Evolutionary conservation across 352 stramenopile species (phyloP).

Genomic region (Blastocystis sp.): DNA sequence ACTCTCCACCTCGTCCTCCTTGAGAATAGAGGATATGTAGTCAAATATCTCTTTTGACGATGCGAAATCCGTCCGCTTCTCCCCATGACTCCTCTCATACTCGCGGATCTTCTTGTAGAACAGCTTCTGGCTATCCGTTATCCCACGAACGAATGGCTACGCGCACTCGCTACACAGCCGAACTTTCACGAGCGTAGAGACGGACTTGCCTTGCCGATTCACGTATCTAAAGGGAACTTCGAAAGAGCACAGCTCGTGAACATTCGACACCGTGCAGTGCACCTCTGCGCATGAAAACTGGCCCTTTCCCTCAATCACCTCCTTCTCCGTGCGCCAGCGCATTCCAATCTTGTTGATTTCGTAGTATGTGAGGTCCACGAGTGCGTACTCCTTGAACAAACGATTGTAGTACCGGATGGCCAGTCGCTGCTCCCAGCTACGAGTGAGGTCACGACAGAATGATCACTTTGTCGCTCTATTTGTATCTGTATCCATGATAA

Average conservation of each 20-base stretch:
- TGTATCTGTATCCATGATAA: slow-evolving; percentile 63
- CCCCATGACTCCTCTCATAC: slow-evolving; percentile 6
- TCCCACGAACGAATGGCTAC: background rate
- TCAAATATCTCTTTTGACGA: slow-evolving; percentile 46
- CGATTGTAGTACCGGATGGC: slow-evolving; percentile 84
- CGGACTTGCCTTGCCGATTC: slow-evolving; percentile 80
- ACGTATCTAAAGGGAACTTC: slow-evolving; percentile 83
- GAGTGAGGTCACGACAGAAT: background rate
- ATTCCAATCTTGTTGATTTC: slow-evolving; percentile 82
- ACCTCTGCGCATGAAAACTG: slow-evolving; percentile 85
- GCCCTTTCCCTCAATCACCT: slow-evolving; percentile 83
- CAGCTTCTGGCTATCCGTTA: slow-evolving; percentile 77
- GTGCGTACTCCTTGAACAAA: slow-evolving; percentile 84
- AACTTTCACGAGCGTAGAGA: slow-evolving; percentile 82
- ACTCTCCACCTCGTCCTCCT: slow-evolving; percentile 6
- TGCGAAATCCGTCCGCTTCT: background rate
- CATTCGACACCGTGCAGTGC: slow-evolving; percentile 78
- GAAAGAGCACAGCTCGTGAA: slow-evolving; percentile 79
- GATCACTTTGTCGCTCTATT: slow-evolving; percentile 27
- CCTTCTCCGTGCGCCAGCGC: slow-evolving; percentile 82
- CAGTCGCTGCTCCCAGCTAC: slow-evolving; percentile 82
- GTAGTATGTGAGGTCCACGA: slow-evolving; percentile 81
- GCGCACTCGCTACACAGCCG: slow-evolving; percentile 81
- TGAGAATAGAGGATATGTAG: slow-evolving; percentile 42
- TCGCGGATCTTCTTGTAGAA: slow-evolving; percentile 76